phyloP scores from a whole-genome alignment of 2,329 filamentous ascomycete species.

The Pleomassaria siparia region DNA sequence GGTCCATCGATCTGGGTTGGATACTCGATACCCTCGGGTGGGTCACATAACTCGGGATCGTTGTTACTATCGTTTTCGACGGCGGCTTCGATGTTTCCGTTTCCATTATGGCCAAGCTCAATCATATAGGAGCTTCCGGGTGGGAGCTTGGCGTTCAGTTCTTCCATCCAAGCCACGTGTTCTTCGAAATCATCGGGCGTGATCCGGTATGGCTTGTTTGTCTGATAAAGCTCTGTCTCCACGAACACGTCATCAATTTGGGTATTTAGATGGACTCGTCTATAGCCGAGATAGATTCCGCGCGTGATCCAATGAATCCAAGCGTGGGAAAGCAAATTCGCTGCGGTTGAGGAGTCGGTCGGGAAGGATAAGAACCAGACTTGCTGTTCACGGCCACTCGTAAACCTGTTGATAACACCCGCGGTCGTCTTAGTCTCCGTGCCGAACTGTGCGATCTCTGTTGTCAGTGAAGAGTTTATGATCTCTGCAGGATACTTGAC shows the following conservation, averaged over 20 bases:
- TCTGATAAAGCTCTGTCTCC: slow-evolving; percentile 41
- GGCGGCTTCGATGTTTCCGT: slow-evolving; percentile 30
- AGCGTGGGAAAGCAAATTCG: slow-evolving; percentile 59
- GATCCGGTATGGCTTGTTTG: slow-evolving; percentile 52
- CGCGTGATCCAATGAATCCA: slow-evolving; percentile 63
- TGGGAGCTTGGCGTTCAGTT: slow-evolving; percentile 24
- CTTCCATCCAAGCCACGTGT: slow-evolving; percentile 23
- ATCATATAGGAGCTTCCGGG: slow-evolving; percentile 22
- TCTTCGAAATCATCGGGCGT: slow-evolving; percentile 21
- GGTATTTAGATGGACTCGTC: slow-evolving; percentile 55
- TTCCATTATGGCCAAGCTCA: slow-evolving; percentile 32
- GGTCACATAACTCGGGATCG: slow-evolving; percentile 25
- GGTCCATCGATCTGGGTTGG: slow-evolving; percentile 39
- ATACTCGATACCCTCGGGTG: slow-evolving; percentile 38
- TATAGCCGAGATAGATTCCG: slow-evolving; percentile 56
- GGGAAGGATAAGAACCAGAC: slow-evolving; percentile 59
- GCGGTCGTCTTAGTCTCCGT: slow-evolving; percentile 44
- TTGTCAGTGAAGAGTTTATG: slow-evolving; percentile 53
- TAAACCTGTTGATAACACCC: slow-evolving; percentile 58
- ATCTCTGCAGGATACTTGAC: slow-evolving; percentile 61
- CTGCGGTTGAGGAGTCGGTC: slow-evolving; percentile 51
- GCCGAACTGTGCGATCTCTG: slow-evolving; percentile 55
- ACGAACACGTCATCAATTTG: slow-evolving; percentile 65
- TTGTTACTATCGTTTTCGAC: slow-evolving; percentile 20
- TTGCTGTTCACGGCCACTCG: slow-evolving; percentile 57